phyloP scores from a whole-genome alignment of 371 early-diverging fungal species.

The Funneliformis caledonium region DNA sequence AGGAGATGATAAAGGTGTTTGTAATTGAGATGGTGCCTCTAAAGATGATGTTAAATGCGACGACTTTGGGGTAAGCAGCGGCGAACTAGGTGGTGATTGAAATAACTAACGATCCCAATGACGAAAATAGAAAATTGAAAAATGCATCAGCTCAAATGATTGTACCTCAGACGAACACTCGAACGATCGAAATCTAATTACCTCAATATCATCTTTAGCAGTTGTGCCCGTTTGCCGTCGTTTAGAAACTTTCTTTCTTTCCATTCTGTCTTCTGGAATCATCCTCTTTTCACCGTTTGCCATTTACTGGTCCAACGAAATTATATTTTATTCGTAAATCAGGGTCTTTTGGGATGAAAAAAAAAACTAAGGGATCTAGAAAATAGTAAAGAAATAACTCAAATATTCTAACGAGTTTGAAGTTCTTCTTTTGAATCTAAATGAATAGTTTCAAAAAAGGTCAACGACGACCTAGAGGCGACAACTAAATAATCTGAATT shows the following conservation, averaged over 20 bases:
- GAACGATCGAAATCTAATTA: not conserved
- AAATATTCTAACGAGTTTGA: not conserved
- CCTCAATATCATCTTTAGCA: conserved; percentile 39
- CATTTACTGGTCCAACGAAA: conserved; percentile 25
- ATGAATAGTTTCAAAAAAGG: not conserved
- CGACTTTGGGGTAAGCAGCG: conserved; percentile 27
- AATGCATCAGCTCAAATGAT: not conserved
- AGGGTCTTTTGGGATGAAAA: not conserved
- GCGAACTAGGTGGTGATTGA: conserved; percentile 39
- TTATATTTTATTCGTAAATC: not conserved
- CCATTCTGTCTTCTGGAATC: conserved; percentile 38
- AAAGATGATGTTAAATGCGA: conserved; percentile 31
- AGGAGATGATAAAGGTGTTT: conserved; percentile 35
- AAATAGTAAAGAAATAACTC: not conserved
- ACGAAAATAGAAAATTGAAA: no score
- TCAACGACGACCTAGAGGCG: not conserved
- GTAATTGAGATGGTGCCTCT: conserved; percentile 39
- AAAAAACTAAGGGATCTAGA: not conserved
- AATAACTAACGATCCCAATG: conserved; percentile 9
- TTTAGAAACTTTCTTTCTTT: conserved; percentile 35
- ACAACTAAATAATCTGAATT: not conserved
- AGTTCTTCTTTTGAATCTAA: not conserved
- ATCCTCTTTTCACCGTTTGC: conserved; percentile 39
- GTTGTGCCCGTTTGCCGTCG: conserved; percentile 39
- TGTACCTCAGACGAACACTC: no score